Base-by-base conservation (phyloP, 495 filamentous ascomycete species). In the Neurospora sp. region DNA sequence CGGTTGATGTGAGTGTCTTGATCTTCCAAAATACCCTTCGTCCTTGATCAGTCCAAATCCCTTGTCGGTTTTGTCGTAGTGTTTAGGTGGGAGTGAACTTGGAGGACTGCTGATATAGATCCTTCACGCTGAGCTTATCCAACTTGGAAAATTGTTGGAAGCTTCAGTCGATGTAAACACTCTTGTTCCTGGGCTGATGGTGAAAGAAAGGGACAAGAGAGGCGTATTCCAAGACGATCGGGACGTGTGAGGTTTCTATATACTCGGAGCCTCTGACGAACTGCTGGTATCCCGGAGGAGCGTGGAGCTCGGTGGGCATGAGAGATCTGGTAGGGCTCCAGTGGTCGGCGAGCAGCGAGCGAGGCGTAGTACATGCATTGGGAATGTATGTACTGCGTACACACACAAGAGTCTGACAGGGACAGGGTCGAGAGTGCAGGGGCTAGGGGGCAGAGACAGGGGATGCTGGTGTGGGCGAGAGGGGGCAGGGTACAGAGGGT, bases 181-280 rank as follows among this genome's bases (percentile, higher is more conserved):
- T 70, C 69, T 40, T 31, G 69, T 46, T 46, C 69, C 53, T 73
- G 69, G 41, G 31, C 53, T 66, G 53, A 66, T 66, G 53, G 53
- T 66, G 53, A 66, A 35, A 66, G 53, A 66, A 61, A 66, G 53
- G 53, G 53, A 35, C 53, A 66, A 66, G 53, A 66, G 53, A 66
- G 53, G 53, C 53, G 53, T 66, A 66, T 16, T 66, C 27, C 53
- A 66, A 35, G 53, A 66, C 27, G 53, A 66, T 66, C 53, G 72
- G 76, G 71, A 75, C 76, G 74, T 41, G 71, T 76, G 78, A 78
- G 76, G 78, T 76, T 81, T 79, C 76, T 79, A 81, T 77, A 81
- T 81, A 81, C 70, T 35, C 53, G 53, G 53, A 66, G 53, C 53
- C 75, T 72, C 71, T 71, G 61, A 71, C 41, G 66, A 46, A 70